Conservation (phyloP, 768 basidiomycete genomes). For the Kondoa malvinella region DNA sequence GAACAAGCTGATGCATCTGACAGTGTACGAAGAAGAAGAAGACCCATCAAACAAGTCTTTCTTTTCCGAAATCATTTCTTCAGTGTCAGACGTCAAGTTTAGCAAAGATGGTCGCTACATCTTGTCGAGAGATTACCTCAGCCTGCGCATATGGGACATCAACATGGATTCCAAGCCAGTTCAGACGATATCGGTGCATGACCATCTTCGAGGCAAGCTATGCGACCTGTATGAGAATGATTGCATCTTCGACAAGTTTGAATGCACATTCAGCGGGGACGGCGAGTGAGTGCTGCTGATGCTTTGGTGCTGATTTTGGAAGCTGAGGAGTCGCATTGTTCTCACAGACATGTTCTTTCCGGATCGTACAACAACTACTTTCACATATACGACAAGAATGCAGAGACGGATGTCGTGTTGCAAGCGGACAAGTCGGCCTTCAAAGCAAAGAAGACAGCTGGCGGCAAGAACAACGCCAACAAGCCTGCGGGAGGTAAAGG, state of each 20-base stretch:
- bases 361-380: constrained; percentile 99
- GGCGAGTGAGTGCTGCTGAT: constrained; percentile 47
- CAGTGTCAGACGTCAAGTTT: constrained; percentile 98
- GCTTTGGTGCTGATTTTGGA: not conserved
- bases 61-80: constrained; percentile 99
- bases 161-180: constrained; percentile 95
- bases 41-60: constrained; percentile 93
- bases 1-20: not conserved
- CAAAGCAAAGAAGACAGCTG: constrained; percentile 97
- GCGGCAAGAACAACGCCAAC: constrained; percentile 31
- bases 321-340: not conserved
- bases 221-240: constrained; percentile 99
- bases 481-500: constrained; percentile 41
- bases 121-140: constrained; percentile 87
- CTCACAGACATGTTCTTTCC: constrained; percentile 73
- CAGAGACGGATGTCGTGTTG: constrained; percentile 65
- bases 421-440: constrained; percentile 99
- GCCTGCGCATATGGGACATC: constrained; percentile 98
- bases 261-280: constrained; percentile 94
- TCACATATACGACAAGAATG: constrained; percentile 91
- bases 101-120: constrained; percentile 94
- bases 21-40: constrained; percentile 98
- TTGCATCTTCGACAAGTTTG: constrained; percentile 99
- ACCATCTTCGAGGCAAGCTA: constrained; percentile 88
- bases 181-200: constrained; percentile 96